Evolutionary conservation across 1,284 basidiomycete species (phyloP), one percentile per base, ranked within the genome.

Genomic region (Ustilago bromivora): DNA sequence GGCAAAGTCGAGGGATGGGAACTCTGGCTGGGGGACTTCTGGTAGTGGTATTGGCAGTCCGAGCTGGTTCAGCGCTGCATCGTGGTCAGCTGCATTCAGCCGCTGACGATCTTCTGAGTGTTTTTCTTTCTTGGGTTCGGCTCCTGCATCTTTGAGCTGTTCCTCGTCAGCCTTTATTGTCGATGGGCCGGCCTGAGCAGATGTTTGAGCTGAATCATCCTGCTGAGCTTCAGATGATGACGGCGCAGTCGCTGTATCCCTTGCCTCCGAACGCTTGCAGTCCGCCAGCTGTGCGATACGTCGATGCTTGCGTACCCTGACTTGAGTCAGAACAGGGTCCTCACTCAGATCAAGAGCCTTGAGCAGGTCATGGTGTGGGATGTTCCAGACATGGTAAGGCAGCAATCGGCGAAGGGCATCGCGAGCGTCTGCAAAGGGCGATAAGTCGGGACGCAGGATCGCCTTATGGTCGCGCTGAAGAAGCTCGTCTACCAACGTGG

Each of bases 371-470:
- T 73, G 67, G 40, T 83, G 79, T 4, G 81, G 78, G 2, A 83
- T 76, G 66, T 84, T 77, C 77, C 77, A 85, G 38, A 85, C 81
- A 41, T 85, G 84, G 54, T 82, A 85, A 2, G 84, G 84, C 34
- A 85, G 57, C 10, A 85, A 68, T 5, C 84, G 60, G 5, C 55
- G 67, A 28, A 84, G 73, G 2, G 81, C 80, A 51, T 85, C 84
- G 28, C 68, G 55, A 8, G 78, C 77, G 32, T 67, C 70, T 6
- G 54, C 32, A 58, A 85, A 85, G 4, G 82, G 62, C n/a, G 78
- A 80, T 19, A 79, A 59, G 49, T 81, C 80, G 3, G 84, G 82
- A 11, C 57, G 65, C 31, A 84, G 75, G 12, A 77, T 76, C 7
- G 75, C 65, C 13, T 52, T 63, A 46, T 85, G 83, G 55, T 84